Evolutionary conservation across 495 filamentous ascomycete species (phyloP), one percentile per base, ranked within the genome.

Genomic region (Parathielavia hyrcaniae): DNA sequence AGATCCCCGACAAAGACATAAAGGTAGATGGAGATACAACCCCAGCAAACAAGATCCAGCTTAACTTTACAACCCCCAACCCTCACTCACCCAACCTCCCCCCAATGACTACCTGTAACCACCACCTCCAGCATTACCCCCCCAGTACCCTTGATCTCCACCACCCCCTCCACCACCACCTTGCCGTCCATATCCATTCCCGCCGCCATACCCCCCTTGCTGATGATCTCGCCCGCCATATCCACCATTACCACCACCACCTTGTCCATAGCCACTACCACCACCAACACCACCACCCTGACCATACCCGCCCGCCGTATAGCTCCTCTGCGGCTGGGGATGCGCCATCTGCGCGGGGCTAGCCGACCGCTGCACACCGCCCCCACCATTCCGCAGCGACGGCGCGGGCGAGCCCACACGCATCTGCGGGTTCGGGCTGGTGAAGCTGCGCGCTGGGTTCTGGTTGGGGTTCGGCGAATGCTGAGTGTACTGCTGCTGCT

Each of bases 251-350:
- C 47, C 32, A 6, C 52, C 52, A 1, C n/a, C 16, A 40, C 11
- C 23, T 5, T 34, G 48, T 38, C 36, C 35, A 3, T 22, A 17
- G 11, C 16, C 26, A 11, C 39, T 38, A 3, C 16, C 39, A 22
- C 66, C 62, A 30, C 26, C 26, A 30, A 23, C 23, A 4, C 35
- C 30, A 35, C 19, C 14, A 19, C 48, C 34, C 0, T 8, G 22
- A 23, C 64, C 60, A 45, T 66, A 66, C 16, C 61, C 57, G 43
- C 51, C 58, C 1, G 60, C 46, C 0, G 64, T 71, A 38, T 62
- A 70, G 48, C 67, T 70, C 45, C 69, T 60, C 44, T 67, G 66
- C 4, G 69, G 69, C 52, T 69, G 68, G 3, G 64, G 67, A 4
- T 55, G 53, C 2, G 55, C 60, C 35, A 69, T 35, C 7, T 57